Evolutionary conservation across 345 rosid genomes (phyloP), one percentile per base, ranked within the genome.

Genomic region (Arabis alpina): DNA sequence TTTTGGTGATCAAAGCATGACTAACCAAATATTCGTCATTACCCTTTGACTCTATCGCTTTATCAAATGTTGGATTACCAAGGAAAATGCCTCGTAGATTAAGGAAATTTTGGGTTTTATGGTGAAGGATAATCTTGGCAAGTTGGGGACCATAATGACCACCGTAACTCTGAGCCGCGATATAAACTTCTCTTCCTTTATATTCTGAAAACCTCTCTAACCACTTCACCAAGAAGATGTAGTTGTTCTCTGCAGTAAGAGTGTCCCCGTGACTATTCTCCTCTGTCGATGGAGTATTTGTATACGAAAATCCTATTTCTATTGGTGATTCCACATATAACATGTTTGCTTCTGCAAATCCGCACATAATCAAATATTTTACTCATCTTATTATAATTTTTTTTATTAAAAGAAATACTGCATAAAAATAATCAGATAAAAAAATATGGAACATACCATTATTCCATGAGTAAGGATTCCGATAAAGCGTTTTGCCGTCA

Each of bases 121-220:
- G 36, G 36, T 32, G 36, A 32, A 32, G 36, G 7, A 32, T 32
- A 32, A 32, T 32, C 36, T 32, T 4, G 36, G 36, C 36, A 32
- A 32, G 36, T 32, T 32, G 36, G 36, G 36, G 36, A 32, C 6
- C 36, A 32, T 32, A 32, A 32, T 77, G 88, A 64, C 98, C 98
- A 13, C 89, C 96, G 54, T 92, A 92, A 78, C 98, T 92, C 76
- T 92, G 93, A 36, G 92, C 1, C 0, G 85, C 85, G 13, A 89
- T 81, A 68, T 85, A 89, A 64, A 86, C 69, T 0, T 74, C 52
- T 49, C 85, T 75, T 2, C 45, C 53, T 77, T 77, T 80, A 54
- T 82, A 87, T 0, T 82, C 71, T 0, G 98, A 96, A 73, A 87
- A 92, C 79, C 79, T 83, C 59, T 80, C 71, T 72, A 89, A 75